phyloP scores from a whole-genome alignment of 495 filamentous ascomycete genomes.

The Saxophila tyrrhenica region DNA sequence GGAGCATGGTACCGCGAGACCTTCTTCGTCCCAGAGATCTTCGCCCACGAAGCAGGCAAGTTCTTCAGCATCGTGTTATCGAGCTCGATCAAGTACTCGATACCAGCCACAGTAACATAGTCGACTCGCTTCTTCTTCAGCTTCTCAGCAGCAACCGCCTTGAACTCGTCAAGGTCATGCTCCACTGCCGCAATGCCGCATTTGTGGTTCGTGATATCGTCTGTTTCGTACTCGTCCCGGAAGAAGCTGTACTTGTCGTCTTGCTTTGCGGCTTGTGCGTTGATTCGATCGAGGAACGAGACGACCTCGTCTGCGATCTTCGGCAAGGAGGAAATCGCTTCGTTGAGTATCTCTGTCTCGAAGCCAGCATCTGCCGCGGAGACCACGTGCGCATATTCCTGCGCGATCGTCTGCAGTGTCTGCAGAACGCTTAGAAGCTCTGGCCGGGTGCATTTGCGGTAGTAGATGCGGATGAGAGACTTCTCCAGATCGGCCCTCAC shows the following conservation, averaged over 20 bases:
- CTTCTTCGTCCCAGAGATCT: conserved; percentile 89
- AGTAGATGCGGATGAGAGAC: conserved; percentile 89
- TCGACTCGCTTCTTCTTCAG: conserved; percentile 56
- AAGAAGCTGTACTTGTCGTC: conserved; percentile 96
- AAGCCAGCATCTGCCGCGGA: conserved; percentile 61
- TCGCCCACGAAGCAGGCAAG: conserved; percentile 87
- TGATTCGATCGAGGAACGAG: conserved; percentile 72
- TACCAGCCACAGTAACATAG: conserved; percentile 73
- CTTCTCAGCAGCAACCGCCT: conserved; percentile 54
- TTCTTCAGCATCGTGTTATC: conserved; percentile 67
- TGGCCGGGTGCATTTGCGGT: conserved; percentile 69
- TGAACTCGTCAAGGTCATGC: conserved; percentile 70
- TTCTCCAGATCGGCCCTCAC: conserved; percentile 80
- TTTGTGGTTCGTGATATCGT: conserved; percentile 76
- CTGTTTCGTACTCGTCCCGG: conserved; percentile 70
- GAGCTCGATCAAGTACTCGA: conserved; percentile 92
- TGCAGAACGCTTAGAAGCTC: conserved; percentile 81
- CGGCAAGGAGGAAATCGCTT: conserved; percentile 66
- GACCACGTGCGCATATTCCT: conserved; percentile 57
- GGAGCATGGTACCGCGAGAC: conserved; percentile 91
- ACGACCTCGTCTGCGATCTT: conserved; percentile 59
- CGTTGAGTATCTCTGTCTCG: conserved; percentile 53
- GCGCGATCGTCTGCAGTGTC: conserved; percentile 67
- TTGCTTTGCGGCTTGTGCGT: conserved; percentile 64
- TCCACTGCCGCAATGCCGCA: conserved; percentile 87